A percentile compares a stretch with the other conserved stretches of the same genome.
Evolutionary conservation across 805 yeast species (phyloP).

Genomic region (Cyberlindnera maclurae): DNA sequence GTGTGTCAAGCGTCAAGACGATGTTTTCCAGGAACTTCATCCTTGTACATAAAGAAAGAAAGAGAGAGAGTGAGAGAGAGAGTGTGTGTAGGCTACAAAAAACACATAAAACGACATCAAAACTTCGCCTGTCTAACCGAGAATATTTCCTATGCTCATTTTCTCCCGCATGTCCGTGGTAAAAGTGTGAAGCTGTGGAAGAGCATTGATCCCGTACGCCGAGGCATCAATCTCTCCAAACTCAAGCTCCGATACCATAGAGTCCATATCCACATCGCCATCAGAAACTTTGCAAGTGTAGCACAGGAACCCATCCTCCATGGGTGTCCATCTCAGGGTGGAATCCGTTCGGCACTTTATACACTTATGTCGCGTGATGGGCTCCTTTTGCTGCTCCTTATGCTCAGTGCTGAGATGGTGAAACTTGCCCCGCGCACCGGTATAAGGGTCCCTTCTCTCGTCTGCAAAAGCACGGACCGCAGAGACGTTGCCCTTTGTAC

Average conservation of each 20-base stretch:
- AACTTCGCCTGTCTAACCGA: no score
- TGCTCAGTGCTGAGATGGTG: slow-evolving; percentile 25
- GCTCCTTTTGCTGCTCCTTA: not conserved
- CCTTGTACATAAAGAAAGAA: no score
- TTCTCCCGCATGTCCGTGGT: slow-evolving; percentile 5
- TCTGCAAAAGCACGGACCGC: slow-evolving; percentile 19
- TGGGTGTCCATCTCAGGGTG: slow-evolving; percentile 14
- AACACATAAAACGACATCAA: no score
- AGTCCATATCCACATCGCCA: not conserved
- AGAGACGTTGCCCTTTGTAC: slow-evolving; percentile 8
- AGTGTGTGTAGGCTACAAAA: no score
- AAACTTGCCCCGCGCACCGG: slow-evolving; percentile 33
- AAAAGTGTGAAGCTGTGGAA: slow-evolving; percentile 10
- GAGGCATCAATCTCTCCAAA: slow-evolving; percentile 2
- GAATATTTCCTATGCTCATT: slow-evolving; percentile 20
- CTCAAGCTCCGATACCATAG: not conserved
- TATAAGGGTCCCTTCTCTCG: slow-evolving; percentile 11
- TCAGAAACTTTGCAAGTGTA: slow-evolving; percentile 9
- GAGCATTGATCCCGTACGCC: slow-evolving; percentile 1
- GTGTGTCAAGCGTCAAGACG: no score
- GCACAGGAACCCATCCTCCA: slow-evolving; percentile 4
- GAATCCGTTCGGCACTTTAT: slow-evolving; percentile 2
- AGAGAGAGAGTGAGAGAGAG: no score
- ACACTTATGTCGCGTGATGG: not conserved
- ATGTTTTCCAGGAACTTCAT: no score